Conservation (phyloP, 2,329 filamentous ascomycete genomes). For the Aspergillus sp. region DNA sequence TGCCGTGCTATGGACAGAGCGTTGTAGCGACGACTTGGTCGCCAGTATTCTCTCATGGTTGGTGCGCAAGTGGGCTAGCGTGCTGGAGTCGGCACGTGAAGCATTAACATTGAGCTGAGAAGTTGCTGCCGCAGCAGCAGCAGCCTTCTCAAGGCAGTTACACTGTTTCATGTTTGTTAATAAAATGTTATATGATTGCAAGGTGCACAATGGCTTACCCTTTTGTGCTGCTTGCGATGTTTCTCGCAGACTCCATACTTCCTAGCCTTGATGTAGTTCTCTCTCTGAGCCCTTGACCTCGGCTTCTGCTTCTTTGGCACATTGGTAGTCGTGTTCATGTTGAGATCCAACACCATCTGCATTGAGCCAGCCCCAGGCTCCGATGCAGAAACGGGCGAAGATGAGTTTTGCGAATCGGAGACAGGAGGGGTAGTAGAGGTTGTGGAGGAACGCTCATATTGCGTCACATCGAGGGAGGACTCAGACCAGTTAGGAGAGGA, state of each 20-base stretch:
- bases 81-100: slow-evolving; percentile 10
- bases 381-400: slow-evolving; percentile 14
- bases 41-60: slow-evolving; percentile 6
- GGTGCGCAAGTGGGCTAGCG: slow-evolving; percentile 1
- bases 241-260: slow-evolving; percentile 46
- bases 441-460: slow-evolving; percentile 19
- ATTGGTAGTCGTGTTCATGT: slow-evolving; percentile 44
- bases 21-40: background rate
- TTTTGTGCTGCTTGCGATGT: slow-evolving; percentile 45
- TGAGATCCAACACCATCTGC: slow-evolving; percentile 44
- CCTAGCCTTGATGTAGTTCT: slow-evolving; percentile 45
- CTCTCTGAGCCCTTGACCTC: slow-evolving; percentile 42
- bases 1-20: background rate
- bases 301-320: slow-evolving; percentile 45
- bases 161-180: slow-evolving; percentile 31
- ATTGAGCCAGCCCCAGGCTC: slow-evolving; percentile 26
- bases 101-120: slow-evolving; percentile 20
- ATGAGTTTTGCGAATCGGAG: slow-evolving; percentile 8
- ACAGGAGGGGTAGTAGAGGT: slow-evolving; percentile 23
- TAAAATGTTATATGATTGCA: background rate
- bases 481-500: slow-evolving; percentile 34
- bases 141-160: slow-evolving; percentile 40
- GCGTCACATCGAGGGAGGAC: slow-evolving; percentile 26
- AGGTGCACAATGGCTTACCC: slow-evolving; percentile 29
- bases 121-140: slow-evolving; percentile 13